These are phyloP conservation scores for Colletotrichum caudatum DNA, from an alignment of 2,329 filamentous ascomycete genomes.

Conservation along the genomic window DNA sequence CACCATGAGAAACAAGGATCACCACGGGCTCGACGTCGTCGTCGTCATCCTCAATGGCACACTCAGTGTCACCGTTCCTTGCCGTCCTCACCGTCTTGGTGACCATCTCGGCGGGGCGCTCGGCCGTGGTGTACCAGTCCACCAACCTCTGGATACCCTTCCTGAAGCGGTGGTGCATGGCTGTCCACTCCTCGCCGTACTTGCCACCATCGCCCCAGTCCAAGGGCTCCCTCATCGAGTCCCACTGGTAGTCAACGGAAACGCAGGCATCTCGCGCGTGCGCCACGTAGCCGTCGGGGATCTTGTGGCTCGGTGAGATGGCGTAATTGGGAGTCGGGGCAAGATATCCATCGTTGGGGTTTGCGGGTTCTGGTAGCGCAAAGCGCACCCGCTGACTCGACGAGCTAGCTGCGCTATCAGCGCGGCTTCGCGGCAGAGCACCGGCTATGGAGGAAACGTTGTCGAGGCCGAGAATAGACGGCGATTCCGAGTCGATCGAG, in stretches of 20 bases:
- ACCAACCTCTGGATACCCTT: conserved; percentile 82
- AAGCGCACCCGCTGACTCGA: conserved; percentile 40
- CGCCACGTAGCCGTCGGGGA: conserved; percentile 88
- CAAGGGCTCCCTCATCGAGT: conserved; percentile 83
- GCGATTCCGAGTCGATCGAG: conserved; percentile 40
- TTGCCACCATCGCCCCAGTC: conserved; percentile 90
- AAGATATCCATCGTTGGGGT: conserved; percentile 68
- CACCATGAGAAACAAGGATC: conserved; percentile 91
- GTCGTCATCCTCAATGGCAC: conserved; percentile 60
- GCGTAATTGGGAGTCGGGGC: conserved; percentile 86
- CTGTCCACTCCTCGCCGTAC: conserved; percentile 93
- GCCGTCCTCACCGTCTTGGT: conserved; percentile 57
- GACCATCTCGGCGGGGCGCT: conserved; percentile 64
- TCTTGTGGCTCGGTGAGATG: conserved; percentile 81
- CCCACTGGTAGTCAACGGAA: conserved; percentile 94
- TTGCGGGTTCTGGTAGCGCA: conserved; percentile 29
- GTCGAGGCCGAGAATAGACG: conserved; percentile 43
- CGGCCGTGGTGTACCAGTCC: conserved; percentile 79
- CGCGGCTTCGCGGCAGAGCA: conserved; percentile 50
- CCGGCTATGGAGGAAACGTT: conserved; percentile 50
- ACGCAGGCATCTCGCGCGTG: conserved; percentile 91
- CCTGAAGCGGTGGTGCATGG: conserved; percentile 93
- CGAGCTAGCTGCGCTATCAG: conserved; percentile 45
- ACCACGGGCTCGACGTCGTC: conserved; percentile 81
- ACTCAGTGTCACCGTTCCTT: conserved; percentile 49